Evolutionary conservation across 202 grass and related monocot species (phyloP).

Genomic region (Miscanthus sacchariflorus): DNA sequence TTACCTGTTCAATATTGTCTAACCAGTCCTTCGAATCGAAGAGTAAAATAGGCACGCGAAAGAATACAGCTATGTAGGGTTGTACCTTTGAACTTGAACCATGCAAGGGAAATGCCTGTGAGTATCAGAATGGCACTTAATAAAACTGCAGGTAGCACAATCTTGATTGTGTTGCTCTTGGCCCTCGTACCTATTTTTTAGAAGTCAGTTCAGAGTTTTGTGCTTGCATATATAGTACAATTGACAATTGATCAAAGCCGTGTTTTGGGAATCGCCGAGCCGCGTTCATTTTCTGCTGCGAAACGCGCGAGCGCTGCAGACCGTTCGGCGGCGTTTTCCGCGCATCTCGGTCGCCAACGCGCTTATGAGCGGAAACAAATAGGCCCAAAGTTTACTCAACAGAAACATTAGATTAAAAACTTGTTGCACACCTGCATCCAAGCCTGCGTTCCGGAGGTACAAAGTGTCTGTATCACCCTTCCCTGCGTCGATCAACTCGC

Average conservation of each 20-base stretch:
- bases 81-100: slow-evolving; percentile 42
- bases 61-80: neutral
- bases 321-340: too few relatives aligned
- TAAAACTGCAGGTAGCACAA: neutral
- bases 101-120: neutral
- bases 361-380: too few relatives aligned
- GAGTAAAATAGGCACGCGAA: neutral
- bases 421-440: neutral
- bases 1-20: neutral
- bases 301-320: too few relatives aligned
- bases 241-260: too few relatives aligned
- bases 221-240: neutral
- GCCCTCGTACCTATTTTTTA: neutral
- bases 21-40: neutral
- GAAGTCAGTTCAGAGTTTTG: neutral
- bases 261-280: too few relatives aligned
- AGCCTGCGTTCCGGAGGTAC: neutral
- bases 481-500: slow-evolving; percentile 33
- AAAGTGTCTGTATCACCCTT: neutral
- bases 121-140: neutral
- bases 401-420: neutral
- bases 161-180: neutral
- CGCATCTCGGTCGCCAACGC: too few relatives aligned
- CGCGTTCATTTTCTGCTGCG: too few relatives aligned
- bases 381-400: neutral